Evolutionary conservation across 208 protist species (phyloP), one percentile per base, ranked within the genome.

Genomic region (Acanthamoeba sp.): DNA sequence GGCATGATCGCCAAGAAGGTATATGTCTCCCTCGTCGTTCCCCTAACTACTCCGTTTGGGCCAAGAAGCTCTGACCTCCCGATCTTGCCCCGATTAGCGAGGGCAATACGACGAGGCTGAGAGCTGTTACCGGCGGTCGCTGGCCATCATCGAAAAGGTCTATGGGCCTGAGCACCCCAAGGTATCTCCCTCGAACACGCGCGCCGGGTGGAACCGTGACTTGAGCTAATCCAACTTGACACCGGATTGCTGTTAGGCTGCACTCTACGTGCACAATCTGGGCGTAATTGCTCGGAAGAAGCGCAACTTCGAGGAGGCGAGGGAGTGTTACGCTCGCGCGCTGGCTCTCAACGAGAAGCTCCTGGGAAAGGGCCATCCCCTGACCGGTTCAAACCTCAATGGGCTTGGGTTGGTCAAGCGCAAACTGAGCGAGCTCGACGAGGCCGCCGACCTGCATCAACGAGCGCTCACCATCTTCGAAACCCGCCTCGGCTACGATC

Each of bases 221-320:
- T n/a, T n/a, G n/a, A n/a, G n/a, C n/a, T n/a, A n/a, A n/a, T n/a
- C n/a, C n/a, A n/a, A 50, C 45, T 50, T 12, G 12, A 50, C 45
- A 50, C 12, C 12, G 4, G 4, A 12, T 50, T 50, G 45, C n/a
- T 32, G 62, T 69, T 69, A 73, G 64, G 57, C 62, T 2, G 90
- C 90, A 3, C 38, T 93, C 71, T 93, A 93, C 27, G 66, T 93
- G n/a, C 90, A 93, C 55, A 93, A 93, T 22, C 66, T 93, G 18
- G 90, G 90, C 2, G 90, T 93, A n/a, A 85, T 93, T 24, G 57
- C 42, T 1, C 50, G 90, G 27, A 93, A 93, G 64, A 80, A 59
- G 50, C 48, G 73, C 29, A 4, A 40, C 27, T 93, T 93, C 32
- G 50, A 82, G 24, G 45, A 55, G 40, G 42, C 90, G 2, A 2